These are phyloP conservation scores for Trichoderma atroviride DNA, from an alignment of 2,329 filamentous ascomycete species.

Conservation along the genomic window DNA sequence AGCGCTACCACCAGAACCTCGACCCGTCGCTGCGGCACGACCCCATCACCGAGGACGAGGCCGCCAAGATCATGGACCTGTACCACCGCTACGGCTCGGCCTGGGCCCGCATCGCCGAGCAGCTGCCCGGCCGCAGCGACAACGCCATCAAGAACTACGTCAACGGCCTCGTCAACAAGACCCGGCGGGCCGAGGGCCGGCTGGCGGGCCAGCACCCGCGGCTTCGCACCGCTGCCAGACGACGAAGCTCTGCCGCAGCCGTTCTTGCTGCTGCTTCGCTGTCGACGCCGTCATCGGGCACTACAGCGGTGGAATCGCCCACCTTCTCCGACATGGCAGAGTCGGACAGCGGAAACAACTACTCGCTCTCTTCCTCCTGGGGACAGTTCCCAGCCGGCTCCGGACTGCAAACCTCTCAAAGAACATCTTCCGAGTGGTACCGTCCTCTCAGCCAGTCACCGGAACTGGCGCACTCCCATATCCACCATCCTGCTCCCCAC, in stretches of 20 bases:
- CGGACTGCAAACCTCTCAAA: neutral
- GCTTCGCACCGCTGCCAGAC: neutral
- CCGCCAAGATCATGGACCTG: constrained; percentile 72
- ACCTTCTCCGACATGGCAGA: constrained; percentile 11
- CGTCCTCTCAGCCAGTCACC: neutral
- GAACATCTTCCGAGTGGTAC: neutral
- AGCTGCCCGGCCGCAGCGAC: constrained; percentile 82
- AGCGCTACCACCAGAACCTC: constrained; percentile 91
- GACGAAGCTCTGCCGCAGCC: neutral
- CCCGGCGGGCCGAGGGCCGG: neutral
- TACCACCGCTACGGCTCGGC: constrained; percentile 77
- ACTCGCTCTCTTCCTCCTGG: neutral
- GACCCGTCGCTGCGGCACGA: constrained; percentile 75
- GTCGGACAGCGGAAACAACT: constrained; percentile 1
- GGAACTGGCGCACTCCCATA: neutral
- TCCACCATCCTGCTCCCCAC: neutral
- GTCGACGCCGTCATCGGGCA: neutral
- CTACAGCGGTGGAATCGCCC: neutral
- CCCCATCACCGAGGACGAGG: constrained; percentile 72
- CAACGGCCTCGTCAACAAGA: constrained; percentile 24
- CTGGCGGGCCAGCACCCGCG: neutral
- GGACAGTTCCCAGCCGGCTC: neutral
- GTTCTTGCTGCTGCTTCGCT: neutral
- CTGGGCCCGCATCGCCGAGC: constrained; percentile 90
- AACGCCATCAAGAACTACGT: constrained; percentile 98